A percentile compares a stretch with the other conserved stretches of the same genome.
Conservation (phyloP, 495 filamentous ascomycete species). For the Neurospora pannonica region DNA sequence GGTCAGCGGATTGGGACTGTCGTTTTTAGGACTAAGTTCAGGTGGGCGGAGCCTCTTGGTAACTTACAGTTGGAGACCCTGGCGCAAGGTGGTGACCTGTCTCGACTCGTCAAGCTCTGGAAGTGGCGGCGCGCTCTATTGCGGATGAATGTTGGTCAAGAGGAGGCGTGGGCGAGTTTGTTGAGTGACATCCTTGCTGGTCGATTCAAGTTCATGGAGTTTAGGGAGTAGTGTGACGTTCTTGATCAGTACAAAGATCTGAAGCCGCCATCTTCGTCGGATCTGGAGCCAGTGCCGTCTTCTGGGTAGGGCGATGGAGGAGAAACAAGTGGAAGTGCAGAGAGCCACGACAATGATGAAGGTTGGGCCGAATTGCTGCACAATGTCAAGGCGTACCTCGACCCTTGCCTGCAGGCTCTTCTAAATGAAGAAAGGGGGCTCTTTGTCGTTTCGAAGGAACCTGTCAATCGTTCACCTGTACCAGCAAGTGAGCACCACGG, state of each 20-base stretch:
- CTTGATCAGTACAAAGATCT: not conserved
- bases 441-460: not conserved
- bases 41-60: not conserved
- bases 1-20: not conserved
- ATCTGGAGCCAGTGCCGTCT: not conserved
- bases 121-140: not conserved
- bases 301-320: not conserved
- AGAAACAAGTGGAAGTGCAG: not conserved
- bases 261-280: not conserved
- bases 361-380: not conserved
- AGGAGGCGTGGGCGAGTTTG: not conserved
- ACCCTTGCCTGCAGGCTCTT: not conserved
- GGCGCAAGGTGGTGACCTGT: not conserved
- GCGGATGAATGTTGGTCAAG: not conserved
- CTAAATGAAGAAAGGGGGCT: not conserved
- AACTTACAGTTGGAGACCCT: not conserved
- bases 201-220: not conserved
- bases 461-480: not conserved
- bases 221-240: not conserved
- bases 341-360: not conserved
- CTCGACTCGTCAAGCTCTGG: not conserved
- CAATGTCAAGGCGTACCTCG: not conserved
- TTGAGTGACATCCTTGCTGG: not conserved
- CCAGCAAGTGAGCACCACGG: no score
- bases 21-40: not conserved